Evolutionary conservation across 2,329 filamentous ascomycete species (phyloP), one percentile per base, ranked within the genome.

Genomic region (Didymella arachidicola): DNA sequence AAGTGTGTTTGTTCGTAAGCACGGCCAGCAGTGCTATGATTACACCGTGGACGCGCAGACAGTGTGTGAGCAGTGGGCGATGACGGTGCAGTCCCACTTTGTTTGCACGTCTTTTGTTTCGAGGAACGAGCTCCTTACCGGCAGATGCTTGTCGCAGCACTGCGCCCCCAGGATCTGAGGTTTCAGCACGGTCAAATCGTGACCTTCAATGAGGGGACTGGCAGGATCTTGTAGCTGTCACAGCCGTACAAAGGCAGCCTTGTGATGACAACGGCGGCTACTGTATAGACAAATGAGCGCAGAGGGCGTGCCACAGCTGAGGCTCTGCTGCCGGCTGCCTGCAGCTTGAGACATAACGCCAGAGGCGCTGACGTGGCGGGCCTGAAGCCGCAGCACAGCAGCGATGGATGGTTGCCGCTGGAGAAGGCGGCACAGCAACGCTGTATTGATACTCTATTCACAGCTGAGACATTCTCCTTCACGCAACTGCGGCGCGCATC

Each of bases 81-180:
- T 53, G 50, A 50, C 56, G 44, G 39, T 42, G 56, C 56, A 29
- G 55, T 27, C 32, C 56, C 62, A 58, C 55, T 42, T 51, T 46
- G 61, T 64, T 64, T 60, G 48, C 53, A 50, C 50, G 60, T 58
- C 53, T 59, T 59, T 59, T 57, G 65, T 68, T 65, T 65, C 62
- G 59, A 64, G 45, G 26, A 44, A 50, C 30, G 32, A 36, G 49
- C 56, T 32, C 26, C 16, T 34, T 41, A 14, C 38, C 46, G 41
- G 50, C 45, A 54, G 50, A 54, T 59, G 56, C 45, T 32, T 59
- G 50, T 39, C 19, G 56, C 32, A 19, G 10, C 19, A 43, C 50
- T 53, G 50, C 56, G 45, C 30, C 56, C 56, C 38, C 45, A 36
- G 49, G 46, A 32, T 32, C 38, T 32, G 44, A 36, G 38, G 45